Percentiles rank a stretch among this genome's conserved stretches.
Conservation (phyloP, 1,139 yeast genomes). For the Saccharomyces uvarum region DNA sequence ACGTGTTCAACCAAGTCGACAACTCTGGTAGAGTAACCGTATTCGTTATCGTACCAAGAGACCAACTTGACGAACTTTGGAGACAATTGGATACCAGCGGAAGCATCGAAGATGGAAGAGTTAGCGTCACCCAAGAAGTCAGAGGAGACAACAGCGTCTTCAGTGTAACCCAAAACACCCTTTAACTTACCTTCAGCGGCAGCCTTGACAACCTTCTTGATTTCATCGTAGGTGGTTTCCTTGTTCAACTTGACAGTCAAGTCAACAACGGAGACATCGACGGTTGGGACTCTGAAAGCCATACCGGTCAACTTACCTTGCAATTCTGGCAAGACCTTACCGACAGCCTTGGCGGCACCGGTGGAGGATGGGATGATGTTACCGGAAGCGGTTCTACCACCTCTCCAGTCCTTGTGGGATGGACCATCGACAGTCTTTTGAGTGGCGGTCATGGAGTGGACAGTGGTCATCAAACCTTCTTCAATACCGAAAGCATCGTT, state of each 20-base stretch:
- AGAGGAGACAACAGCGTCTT: slow-evolving; percentile 76
- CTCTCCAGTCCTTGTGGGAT: slow-evolving; percentile 93
- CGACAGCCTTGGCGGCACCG: slow-evolving; percentile 91
- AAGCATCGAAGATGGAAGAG: slow-evolving; percentile 76
- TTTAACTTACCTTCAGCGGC: slow-evolving; percentile 66
- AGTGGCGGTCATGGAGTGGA: slow-evolving; percentile 82
- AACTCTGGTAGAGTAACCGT: slow-evolving; percentile 85
- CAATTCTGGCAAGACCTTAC: slow-evolving; percentile 78
- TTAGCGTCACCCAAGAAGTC: slow-evolving; percentile 70
- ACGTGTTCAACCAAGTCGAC: slow-evolving; percentile 65
- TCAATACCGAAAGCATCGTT: slow-evolving; percentile 74
- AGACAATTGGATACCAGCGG: slow-evolving; percentile 73
- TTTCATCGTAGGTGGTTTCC: slow-evolving; percentile 68
- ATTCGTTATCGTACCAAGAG: slow-evolving; percentile 87
- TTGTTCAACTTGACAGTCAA: slow-evolving; percentile 63
- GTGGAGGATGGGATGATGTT: slow-evolving; percentile 86
- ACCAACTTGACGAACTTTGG: slow-evolving; percentile 79
- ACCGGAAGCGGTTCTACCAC: slow-evolving; percentile 89
- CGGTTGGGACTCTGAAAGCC: slow-evolving; percentile 85
- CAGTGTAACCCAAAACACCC: slow-evolving; percentile 77
- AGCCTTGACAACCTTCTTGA: slow-evolving; percentile 58
- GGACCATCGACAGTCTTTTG: slow-evolving; percentile 91
- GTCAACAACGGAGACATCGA: slow-evolving; percentile 76
- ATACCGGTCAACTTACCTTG: slow-evolving; percentile 86
- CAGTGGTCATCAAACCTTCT: slow-evolving; percentile 85